Base-by-base conservation (phyloP, 2,329 filamentous ascomycete genomes). In the Calcarisporium arbuscula region DNA sequence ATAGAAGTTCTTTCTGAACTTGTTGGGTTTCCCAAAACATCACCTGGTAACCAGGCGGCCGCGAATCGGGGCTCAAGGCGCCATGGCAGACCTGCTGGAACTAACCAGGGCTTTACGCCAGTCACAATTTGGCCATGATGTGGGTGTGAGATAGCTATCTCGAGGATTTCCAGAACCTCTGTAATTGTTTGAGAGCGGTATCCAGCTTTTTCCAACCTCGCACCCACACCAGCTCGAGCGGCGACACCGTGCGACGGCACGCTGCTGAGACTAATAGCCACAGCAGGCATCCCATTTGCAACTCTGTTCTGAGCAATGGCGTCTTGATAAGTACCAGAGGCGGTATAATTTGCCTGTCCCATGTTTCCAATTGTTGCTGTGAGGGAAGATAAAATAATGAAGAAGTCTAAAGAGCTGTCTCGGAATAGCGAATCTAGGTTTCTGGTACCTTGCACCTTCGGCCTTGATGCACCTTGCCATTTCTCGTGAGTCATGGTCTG, bases 351-450 rank as follows among this genome's bases (percentile, higher is more conserved):
- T n/a, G 22, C 9, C n/a, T 34, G 32, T 11, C 32, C 32, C 9
- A 18, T 19, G 14, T 34, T 34, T 12, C 32, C 32, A 6, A 34
- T 10, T 6, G 61, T 42, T 11, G 52, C 56, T 1, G 49, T 45
- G 16, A 58, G 34, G 2, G 63, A 67, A 3, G 58, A 61, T 1
- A 60, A 39, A 20, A 58, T 42, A 25, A 60, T 32, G 39, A 63
- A 66, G 46, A 68, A 66, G 41, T 64, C 58, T 2, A 63, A 45
- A n/a, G n/a, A n/a, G n/a, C n/a, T n/a, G n/a, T n/a, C n/a, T n/a
- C n/a, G n/a, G n/a, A n/a, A n/a, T n/a, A n/a, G n/a, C n/a, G n/a
- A n/a, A 11, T 14, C 16, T 3, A 29, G 16, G 28, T 29, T 29
- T 12, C 16, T 29, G 5, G 28, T 16, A 19, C 28, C 28, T 6